Evolutionary conservation across 2,329 filamentous ascomycete genomes (phyloP).

Genomic region (Beauveria bassiana): DNA sequence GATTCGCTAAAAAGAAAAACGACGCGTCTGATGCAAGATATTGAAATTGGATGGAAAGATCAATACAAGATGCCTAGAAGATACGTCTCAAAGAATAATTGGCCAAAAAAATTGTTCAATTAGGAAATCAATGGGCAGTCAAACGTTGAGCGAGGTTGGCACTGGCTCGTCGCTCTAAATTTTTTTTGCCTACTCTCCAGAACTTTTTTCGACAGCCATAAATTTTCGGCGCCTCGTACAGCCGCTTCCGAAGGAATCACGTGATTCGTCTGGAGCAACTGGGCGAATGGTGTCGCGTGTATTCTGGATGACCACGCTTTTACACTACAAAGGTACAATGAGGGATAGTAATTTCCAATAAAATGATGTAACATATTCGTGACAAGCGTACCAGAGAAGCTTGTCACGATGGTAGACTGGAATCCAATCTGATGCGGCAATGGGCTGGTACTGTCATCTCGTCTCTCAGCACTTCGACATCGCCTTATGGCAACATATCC

Average conservation of each 20-base stretch:
- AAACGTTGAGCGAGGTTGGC: neutral
- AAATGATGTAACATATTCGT: neutral
- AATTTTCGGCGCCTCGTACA: constrained; percentile 23
- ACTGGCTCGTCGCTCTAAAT: constrained; percentile 2
- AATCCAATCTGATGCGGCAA: neutral
- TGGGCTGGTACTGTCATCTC: neutral
- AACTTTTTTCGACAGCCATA: constrained; percentile 12
- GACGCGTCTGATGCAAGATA: neutral
- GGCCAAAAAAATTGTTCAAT: neutral
- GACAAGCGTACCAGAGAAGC: no score
- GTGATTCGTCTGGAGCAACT: neutral
- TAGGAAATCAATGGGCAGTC: neutral
- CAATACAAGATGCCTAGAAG: neutral
- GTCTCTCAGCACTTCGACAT: neutral
- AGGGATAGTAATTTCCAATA: neutral
- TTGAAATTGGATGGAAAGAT: neutral
- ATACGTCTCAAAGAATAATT: neutral
- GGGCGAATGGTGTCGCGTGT: constrained; percentile 1
- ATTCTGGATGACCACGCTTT: neutral
- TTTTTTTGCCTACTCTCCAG: constrained; percentile 4
- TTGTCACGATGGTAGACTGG: no score
- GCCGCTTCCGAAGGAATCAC: constrained; percentile 19
- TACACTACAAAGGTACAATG: neutral
- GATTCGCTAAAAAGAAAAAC: constrained; percentile 12
- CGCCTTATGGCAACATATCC: neutral